A percentile compares a stretch with the other conserved stretches of the same genome.
Conservation (phyloP, 768 basidiomycete genomes). For the Trametes villosa region DNA sequence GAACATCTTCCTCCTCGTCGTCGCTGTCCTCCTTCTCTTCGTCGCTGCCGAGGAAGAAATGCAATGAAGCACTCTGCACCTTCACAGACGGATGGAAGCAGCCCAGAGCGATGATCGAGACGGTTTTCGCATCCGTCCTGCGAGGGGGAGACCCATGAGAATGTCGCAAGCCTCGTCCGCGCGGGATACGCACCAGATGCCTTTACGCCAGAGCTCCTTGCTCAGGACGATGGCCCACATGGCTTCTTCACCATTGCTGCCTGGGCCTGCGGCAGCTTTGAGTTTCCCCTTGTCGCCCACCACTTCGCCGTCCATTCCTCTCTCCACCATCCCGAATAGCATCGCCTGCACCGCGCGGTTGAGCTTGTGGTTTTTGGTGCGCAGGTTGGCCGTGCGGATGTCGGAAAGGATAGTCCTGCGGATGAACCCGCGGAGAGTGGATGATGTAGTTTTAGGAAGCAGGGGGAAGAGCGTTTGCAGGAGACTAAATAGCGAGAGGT, state of each 20-base stretch:
- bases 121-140: conserved; percentile 90
- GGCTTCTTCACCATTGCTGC: conserved; percentile 74
- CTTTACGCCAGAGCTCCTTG: conserved; percentile 93
- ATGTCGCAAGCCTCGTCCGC: too few relatives aligned
- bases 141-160: neutral
- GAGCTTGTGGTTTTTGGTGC: conserved; percentile 91
- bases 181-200: conserved; percentile 70
- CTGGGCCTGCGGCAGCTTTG: conserved; percentile 45
- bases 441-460: conserved; percentile 90
- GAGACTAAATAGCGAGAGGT: conserved; percentile 70
- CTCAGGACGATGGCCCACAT: conserved; percentile 97
- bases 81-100: conserved; percentile 94
- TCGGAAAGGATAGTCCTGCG: conserved; percentile 93
- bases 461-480: conserved; percentile 92
- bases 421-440: conserved; percentile 81
- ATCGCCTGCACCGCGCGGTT: conserved; percentile 96
- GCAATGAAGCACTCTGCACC: conserved; percentile 91
- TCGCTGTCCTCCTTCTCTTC: conserved; percentile 75
- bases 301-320: conserved; percentile 83
- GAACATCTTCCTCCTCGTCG: conserved; percentile 58
- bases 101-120: conserved; percentile 88
- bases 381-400: conserved; percentile 87
- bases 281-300: conserved; percentile 83
- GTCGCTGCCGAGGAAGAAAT: conserved; percentile 93
- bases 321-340: conserved; percentile 95